Evolutionary conservation across 768 basidiomycete genomes (phyloP).

Genomic region (Royoungia palumana): DNA sequence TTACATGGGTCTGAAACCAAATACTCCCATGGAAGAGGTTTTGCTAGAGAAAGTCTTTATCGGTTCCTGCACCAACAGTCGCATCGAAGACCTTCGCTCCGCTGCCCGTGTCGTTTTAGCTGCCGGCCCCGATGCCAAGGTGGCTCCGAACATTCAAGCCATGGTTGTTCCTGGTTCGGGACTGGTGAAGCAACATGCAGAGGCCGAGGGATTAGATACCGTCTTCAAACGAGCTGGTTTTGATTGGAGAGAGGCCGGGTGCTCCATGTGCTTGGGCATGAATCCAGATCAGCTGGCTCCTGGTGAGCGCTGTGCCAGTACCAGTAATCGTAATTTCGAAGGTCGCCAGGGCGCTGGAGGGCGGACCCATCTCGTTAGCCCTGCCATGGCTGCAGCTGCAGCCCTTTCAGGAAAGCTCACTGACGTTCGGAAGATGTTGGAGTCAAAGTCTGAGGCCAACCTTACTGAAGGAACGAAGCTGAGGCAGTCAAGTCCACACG

Average conservation of each 20-base stretch:
- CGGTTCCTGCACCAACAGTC: conserved; percentile 92
- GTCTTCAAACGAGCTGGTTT: conserved; percentile 90
- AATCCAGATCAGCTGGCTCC: conserved; percentile 88
- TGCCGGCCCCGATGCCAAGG: conserved; percentile 68
- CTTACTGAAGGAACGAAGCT: conserved; percentile 49
- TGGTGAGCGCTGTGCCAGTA: conserved; percentile 84
- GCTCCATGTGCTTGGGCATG: conserved; percentile 97
- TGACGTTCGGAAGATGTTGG: conserved; percentile 77
- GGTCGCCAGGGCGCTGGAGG: conserved; percentile 86
- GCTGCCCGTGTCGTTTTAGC: conserved; percentile 77
- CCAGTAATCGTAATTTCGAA: conserved; percentile 92
- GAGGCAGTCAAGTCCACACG: conserved; percentile 66
- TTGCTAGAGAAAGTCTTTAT: conserved; percentile 88
- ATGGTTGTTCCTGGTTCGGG: conserved; percentile 95
- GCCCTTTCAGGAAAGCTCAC: conserved; percentile 82
- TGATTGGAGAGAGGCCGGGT: conserved; percentile 94
- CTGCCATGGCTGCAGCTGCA: conserved; percentile 91
- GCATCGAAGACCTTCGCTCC: conserved; percentile 88
- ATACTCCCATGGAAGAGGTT: conserved; percentile 77
- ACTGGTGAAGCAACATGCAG: conserved; percentile 85
- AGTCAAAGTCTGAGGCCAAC: conserved; percentile 41
- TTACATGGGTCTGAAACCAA: conserved; percentile 85
- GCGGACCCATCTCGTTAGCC: conserved; percentile 83
- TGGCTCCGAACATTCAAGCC: conserved; percentile 70
- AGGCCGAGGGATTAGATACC: conserved; percentile 81